Evolutionary conservation across 257 asterid species (phyloP).

Genomic region (Capsicum pubescens): DNA sequence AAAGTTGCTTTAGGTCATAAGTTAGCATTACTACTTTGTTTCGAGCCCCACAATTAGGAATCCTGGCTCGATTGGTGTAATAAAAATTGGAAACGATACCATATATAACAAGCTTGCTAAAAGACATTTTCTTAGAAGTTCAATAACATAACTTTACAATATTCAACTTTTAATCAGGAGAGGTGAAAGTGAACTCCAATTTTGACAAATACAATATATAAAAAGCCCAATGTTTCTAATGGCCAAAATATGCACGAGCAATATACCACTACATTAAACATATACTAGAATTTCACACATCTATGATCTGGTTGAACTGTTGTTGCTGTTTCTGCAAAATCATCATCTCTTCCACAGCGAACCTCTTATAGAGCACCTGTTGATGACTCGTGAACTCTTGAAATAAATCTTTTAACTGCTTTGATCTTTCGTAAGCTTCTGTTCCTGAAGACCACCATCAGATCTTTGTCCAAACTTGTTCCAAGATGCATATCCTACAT

Average conservation of each 20-base stretch:
- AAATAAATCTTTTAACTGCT: slow-evolving; percentile 31
- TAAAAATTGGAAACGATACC: neutral
- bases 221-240: too few relatives aligned
- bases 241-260: neutral
- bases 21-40: neutral
- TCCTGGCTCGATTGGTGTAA: neutral
- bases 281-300: neutral
- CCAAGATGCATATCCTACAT: slow-evolving; percentile 31
- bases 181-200: too few relatives aligned
- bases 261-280: neutral
- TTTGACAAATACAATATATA: too few relatives aligned
- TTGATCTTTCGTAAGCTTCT: slow-evolving; percentile 41
- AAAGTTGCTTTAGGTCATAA: neutral
- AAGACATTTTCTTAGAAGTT: too few relatives aligned
- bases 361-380: slow-evolving; percentile 25
- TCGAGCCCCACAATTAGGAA: neutral
- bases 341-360: slow-evolving; percentile 36
- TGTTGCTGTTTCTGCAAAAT: slow-evolving; percentile 28
- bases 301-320: slow-evolving; percentile 7
- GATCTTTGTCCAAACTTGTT: slow-evolving; percentile 18
- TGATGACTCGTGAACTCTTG: slow-evolving; percentile 35
- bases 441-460: slow-evolving; percentile 39
- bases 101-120: too few relatives aligned
- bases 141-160: too few relatives aligned
- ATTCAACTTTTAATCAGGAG: too few relatives aligned